Percentiles rank a stretch among this genome's conserved stretches.
Evolutionary conservation across 768 basidiomycete species (phyloP).

Genomic region (Suillus discolor): DNA sequence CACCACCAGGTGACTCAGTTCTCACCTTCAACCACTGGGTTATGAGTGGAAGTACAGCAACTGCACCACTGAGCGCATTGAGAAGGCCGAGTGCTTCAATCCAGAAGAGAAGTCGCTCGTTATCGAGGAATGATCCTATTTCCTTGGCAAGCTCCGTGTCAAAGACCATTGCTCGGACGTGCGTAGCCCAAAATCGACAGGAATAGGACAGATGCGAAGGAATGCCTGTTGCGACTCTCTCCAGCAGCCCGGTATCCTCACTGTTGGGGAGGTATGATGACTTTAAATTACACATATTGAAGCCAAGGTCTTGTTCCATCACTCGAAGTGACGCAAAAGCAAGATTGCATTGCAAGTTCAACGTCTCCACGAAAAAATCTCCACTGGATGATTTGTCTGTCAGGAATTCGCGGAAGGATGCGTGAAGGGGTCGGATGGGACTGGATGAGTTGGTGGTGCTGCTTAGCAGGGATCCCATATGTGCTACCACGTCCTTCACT

Average conservation of each 20-base stretch:
- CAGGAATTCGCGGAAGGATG: constrained; percentile 32
- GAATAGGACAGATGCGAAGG: constrained; percentile 13
- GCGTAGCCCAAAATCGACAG: constrained; percentile 17
- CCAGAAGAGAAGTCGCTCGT: constrained; percentile 14
- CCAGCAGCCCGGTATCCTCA: constrained; percentile 18
- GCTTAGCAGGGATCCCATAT: constrained; percentile 11
- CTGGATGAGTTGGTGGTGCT: background rate
- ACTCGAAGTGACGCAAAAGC: constrained; percentile 21
- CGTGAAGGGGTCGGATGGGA: constrained; percentile 23
- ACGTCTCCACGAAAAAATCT: constrained; percentile 16
- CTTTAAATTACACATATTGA: constrained; percentile 39
- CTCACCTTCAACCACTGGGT: background rate
- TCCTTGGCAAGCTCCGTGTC: background rate
- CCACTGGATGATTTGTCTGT: constrained; percentile 14
- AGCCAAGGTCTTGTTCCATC: constrained; percentile 33
- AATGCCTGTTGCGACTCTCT: background rate
- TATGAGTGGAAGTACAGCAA: background rate
- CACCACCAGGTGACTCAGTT: background rate
- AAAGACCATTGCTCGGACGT: constrained; percentile 7
- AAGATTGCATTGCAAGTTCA: background rate
- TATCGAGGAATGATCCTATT: constrained; percentile 5
- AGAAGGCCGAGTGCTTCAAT: constrained; percentile 7
- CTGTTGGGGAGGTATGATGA: constrained; percentile 32
- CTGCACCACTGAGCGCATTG: background rate
- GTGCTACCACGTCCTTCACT: background rate